Evolutionary conservation across 257 asterid genomes (phyloP).

Genomic region (Catharanthus roseus): DNA sequence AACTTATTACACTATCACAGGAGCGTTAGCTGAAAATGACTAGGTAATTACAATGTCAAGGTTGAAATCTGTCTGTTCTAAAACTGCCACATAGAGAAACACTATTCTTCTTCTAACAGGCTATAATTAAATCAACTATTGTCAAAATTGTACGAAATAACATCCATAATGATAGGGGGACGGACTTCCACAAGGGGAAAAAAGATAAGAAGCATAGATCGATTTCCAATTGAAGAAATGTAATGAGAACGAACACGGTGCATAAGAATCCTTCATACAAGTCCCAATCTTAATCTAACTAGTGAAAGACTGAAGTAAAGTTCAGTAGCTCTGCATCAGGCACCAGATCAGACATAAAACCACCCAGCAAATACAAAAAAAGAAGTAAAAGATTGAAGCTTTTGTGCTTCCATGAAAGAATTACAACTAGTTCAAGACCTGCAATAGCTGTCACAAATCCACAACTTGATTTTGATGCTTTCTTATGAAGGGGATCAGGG

Average conservation of each 20-base stretch:
- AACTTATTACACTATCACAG: not conserved
- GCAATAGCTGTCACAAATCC: too few relatives aligned
- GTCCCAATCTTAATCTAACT: not conserved
- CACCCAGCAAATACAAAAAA: not conserved
- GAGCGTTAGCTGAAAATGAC: not conserved
- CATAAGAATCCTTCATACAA: not conserved
- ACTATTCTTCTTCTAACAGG: too few relatives aligned
- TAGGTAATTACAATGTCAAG: not conserved
- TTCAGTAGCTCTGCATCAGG: not conserved
- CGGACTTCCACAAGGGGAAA: too few relatives aligned
- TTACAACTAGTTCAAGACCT: not conserved
- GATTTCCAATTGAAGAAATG: not conserved
- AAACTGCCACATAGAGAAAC: not conserved
- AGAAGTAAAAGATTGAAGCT: not conserved
- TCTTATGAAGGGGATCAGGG: not conserved
- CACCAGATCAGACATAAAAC: slow-evolving; percentile 2
- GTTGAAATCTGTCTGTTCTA: not conserved
- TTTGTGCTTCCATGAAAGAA: not conserved
- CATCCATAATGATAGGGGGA: not conserved
- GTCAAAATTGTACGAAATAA: not conserved
- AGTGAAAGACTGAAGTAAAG: not conserved
- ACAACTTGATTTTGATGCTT: not conserved
- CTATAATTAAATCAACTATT: not conserved
- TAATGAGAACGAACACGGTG: not conserved
- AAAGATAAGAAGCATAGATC: not conserved